Percentiles rank a stretch among this genome's conserved stretches.
Evolutionary conservation across 164 flowering plant species (phyloP).

Genomic region (Protea cynaroides): DNA sequence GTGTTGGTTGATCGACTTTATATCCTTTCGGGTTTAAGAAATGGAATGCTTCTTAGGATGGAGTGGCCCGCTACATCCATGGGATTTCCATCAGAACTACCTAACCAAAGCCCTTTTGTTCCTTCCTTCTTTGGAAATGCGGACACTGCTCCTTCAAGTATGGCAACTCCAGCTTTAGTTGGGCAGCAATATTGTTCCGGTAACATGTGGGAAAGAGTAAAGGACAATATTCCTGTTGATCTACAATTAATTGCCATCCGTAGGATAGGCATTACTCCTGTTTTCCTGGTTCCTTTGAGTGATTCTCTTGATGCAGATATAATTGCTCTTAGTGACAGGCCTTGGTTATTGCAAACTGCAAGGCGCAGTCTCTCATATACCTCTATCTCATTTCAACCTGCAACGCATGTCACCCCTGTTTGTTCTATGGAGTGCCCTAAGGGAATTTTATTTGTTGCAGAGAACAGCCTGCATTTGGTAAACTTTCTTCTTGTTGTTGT

Average conservation of each 20-base stretch:
- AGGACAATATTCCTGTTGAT: slow-evolving; percentile 32
- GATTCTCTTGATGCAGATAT: slow-evolving; percentile 75
- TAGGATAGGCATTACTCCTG: slow-evolving; percentile 90
- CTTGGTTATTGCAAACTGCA: slow-evolving; percentile 95
- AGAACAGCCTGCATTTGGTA: slow-evolving; percentile 88
- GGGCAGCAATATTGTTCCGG: slow-evolving; percentile 13
- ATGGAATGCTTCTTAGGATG: slow-evolving; percentile 95
- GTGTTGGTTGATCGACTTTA: slow-evolving; percentile 73
- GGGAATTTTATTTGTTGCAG: slow-evolving; percentile 91
- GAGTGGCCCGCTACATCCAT: slow-evolving; percentile 66
- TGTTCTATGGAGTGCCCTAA: slow-evolving; percentile 77
- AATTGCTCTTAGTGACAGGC: slow-evolving; percentile 92
- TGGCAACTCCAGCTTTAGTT: slow-evolving; percentile 13
- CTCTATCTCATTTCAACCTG: slow-evolving; percentile 88
- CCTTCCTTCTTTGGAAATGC: slow-evolving; percentile 22
- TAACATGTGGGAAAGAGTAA: slow-evolving; percentile 22
- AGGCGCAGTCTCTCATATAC: slow-evolving; percentile 88
- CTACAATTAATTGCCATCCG: slow-evolving; percentile 85
- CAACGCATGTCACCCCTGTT: slow-evolving; percentile 90
- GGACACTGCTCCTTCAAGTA: slow-evolving; percentile 15
- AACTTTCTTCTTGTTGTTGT: slow-evolving; percentile 9
- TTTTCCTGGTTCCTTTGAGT: slow-evolving; percentile 76
- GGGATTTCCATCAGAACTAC: slow-evolving; percentile 19
- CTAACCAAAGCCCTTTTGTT: slow-evolving; percentile 16
- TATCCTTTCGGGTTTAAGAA: slow-evolving; percentile 84